Percentiles rank a stretch among this genome's conserved stretches.
These are phyloP conservation scores for Pterulicium gracile DNA, from an alignment of 1,284 basidiomycete genomes.

Conservation along the genomic window DNA sequence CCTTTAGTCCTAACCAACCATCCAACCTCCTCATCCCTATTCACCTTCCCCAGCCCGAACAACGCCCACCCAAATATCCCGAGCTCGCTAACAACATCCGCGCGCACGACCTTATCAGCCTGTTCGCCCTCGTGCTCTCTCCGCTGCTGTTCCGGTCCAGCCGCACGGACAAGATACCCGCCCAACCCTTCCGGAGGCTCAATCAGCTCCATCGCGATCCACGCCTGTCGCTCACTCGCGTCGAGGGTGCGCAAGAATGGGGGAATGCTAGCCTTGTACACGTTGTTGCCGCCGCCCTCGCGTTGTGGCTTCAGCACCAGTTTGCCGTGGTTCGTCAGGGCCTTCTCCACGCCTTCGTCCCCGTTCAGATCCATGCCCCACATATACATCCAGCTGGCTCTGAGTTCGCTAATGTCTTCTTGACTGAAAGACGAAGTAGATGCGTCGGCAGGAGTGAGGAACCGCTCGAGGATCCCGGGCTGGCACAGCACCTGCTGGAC, in stretches of 20 bases:
- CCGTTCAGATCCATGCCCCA: conserved; percentile 59
- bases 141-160: conserved; percentile 18
- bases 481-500: conserved; percentile 85
- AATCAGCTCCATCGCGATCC: conserved; percentile 94
- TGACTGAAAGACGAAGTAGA: conserved; percentile 25
- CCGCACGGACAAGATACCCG: conserved; percentile 68
- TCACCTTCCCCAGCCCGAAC: conserved; percentile 39
- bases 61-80: conserved; percentile 88
- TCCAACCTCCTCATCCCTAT: conserved; percentile 58
- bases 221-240: conserved; percentile 54
- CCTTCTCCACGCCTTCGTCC: conserved; percentile 41
- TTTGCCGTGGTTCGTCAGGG: conserved; percentile 37
- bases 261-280: conserved; percentile 82
- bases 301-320: conserved; percentile 94
- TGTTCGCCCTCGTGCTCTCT: conserved; percentile 9
- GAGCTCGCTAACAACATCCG: conserved; percentile 82
- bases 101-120: conserved; percentile 25
- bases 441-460: conserved; percentile 29
- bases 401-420: conserved; percentile 38
- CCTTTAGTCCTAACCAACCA: conserved; percentile 91
- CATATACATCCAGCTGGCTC: conserved; percentile 71
- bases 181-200: conserved; percentile 56
- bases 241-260: conserved; percentile 58
- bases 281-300: conserved; percentile 96
- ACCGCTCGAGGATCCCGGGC: conserved; percentile 64